Evolutionary conservation across 345 rosid species (phyloP).

Genomic region (Eucalyptus cloeziana): DNA sequence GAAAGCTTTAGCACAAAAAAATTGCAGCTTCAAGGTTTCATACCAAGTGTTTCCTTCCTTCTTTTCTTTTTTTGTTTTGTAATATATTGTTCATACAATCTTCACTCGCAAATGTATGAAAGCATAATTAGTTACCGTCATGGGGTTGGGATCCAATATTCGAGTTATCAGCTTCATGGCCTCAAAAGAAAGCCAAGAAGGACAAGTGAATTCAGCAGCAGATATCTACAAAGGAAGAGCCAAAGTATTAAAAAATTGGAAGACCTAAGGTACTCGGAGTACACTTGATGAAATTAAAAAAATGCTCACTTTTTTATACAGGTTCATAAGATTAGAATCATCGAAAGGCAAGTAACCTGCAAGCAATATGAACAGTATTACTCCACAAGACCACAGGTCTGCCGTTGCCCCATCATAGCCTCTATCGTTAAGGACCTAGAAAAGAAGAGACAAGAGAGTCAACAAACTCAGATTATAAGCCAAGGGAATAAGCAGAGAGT

Average conservation of each 20-base stretch:
- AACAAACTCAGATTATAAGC: neutral
- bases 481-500: neutral
- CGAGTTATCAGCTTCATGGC: slow-evolving; percentile 82
- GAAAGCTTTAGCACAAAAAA: neutral
- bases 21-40: neutral
- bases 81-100: neutral
- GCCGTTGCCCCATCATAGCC: slow-evolving; percentile 98
- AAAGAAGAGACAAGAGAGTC: neutral
- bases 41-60: neutral
- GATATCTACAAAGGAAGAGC: slow-evolving; percentile 44
- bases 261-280: neutral
- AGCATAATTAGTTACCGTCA: slow-evolving; percentile 57
- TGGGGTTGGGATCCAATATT: slow-evolving; percentile 86
- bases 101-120: neutral
- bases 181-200: slow-evolving; percentile 86
- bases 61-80: neutral
- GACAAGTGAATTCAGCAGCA: slow-evolving; percentile 87
- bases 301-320: slow-evolving; percentile 88
- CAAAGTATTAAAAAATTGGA: neutral
- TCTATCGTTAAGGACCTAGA: slow-evolving; percentile 87
- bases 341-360: slow-evolving; percentile 99
- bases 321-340: slow-evolving; percentile 91
- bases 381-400: slow-evolving; percentile 98
- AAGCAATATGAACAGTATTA: slow-evolving; percentile 88
- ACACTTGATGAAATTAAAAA: neutral